These are phyloP conservation scores for Fusarium miscanthi DNA, from an alignment of 2,329 filamentous ascomycete species.

Conservation along the genomic window DNA sequence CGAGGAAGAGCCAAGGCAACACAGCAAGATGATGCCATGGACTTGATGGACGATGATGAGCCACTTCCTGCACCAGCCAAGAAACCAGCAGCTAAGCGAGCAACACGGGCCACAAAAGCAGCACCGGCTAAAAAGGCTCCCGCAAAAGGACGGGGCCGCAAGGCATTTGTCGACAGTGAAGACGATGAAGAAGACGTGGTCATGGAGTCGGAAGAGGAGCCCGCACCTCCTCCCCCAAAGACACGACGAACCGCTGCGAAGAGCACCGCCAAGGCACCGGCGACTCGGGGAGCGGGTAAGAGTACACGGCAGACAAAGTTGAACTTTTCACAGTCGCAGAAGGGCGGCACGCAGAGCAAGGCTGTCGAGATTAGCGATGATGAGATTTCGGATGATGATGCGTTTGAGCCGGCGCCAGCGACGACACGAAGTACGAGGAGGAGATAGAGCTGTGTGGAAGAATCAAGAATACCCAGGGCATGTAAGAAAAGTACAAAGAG, in stretches of 20 bases:
- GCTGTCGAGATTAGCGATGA: slow-evolving; percentile 72
- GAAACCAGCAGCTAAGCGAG: slow-evolving; percentile 47
- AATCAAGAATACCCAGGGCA: slow-evolving; percentile 11
- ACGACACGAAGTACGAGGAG: slow-evolving; percentile 48
- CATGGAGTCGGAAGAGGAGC: slow-evolving; percentile 64
- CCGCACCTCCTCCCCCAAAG: slow-evolving; percentile 51
- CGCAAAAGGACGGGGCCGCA: slow-evolving; percentile 54
- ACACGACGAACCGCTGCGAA: slow-evolving; percentile 40
- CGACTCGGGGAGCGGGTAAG: slow-evolving; percentile 32
- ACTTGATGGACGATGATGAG: slow-evolving; percentile 60
- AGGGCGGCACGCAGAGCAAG: slow-evolving; percentile 58
- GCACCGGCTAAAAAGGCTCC: slow-evolving; percentile 60
- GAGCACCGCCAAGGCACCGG: slow-evolving; percentile 23
- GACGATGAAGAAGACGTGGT: slow-evolving; percentile 62
- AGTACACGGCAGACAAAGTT: slow-evolving; percentile 50
- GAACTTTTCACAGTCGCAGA: slow-evolving; percentile 50
- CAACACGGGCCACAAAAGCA: slow-evolving; percentile 53
- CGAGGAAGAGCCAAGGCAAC: slow-evolving; percentile 38
- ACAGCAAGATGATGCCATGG: slow-evolving; percentile 34
- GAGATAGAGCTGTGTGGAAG: slow-evolving; percentile 31
- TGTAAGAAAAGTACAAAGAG: background rate
- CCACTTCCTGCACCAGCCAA: slow-evolving; percentile 45
- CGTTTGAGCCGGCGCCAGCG: slow-evolving; percentile 66
- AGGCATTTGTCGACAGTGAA: slow-evolving; percentile 47
- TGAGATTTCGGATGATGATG: slow-evolving; percentile 71